These are phyloP conservation scores for Penicillium daleae DNA, from an alignment of 495 filamentous ascomycete genomes.

Conservation along the genomic window DNA sequence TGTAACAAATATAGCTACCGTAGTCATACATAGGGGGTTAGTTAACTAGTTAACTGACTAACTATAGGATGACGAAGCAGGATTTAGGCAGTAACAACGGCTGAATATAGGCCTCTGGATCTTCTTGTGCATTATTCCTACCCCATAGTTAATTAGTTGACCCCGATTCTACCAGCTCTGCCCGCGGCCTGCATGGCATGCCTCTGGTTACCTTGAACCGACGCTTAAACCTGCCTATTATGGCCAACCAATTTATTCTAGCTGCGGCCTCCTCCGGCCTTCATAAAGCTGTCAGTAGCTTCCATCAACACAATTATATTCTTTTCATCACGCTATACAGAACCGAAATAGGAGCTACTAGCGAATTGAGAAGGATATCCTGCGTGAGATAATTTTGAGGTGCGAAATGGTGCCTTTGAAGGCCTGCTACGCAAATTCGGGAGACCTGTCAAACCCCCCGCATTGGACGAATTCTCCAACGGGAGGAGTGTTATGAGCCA, in stretches of 20 bases:
- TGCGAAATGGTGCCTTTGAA: no score
- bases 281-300: constrained; percentile 5
- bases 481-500: no score
- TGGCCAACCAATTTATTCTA: neutral
- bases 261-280: constrained; percentile 3
- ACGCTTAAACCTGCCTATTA: constrained; percentile 21
- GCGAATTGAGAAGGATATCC: no score
- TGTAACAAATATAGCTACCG: no score
- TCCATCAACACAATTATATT: neutral
- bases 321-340: no score
- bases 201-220: neutral
- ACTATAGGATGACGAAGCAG: neutral
- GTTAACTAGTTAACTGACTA: no score
- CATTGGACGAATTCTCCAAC: no score
- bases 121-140: neutral
- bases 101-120: neutral
- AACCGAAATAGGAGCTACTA: no score
- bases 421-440: no score
- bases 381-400: no score
- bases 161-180: neutral
- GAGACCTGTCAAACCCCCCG: no score
- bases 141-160: neutral
- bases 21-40: no score
- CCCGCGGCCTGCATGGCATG: neutral
- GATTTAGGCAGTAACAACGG: neutral